Conservation (phyloP, 2,329 filamentous ascomycete genomes). For the Ascocoryne sarcoides region DNA sequence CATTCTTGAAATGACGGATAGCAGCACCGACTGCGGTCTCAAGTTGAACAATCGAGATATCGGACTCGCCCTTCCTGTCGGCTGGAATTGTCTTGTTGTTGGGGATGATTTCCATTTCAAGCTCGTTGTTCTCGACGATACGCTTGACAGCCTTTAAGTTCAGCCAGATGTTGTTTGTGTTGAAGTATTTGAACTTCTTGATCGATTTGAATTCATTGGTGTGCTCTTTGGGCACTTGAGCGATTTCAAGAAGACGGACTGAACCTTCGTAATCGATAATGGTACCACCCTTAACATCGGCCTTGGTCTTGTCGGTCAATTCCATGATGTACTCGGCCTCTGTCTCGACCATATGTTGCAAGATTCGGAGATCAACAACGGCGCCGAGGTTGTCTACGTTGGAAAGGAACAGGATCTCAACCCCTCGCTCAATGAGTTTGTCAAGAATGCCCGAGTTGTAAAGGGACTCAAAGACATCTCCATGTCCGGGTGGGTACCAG, state of each 20-base stretch:
- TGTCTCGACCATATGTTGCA: slow-evolving; percentile 99
- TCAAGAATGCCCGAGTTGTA: slow-evolving; percentile 99
- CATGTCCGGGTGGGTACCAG: slow-evolving; percentile 98
- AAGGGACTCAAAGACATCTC: slow-evolving; percentile 98
- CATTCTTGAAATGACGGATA: slow-evolving; percentile 97
- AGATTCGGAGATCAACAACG: slow-evolving; percentile 93
- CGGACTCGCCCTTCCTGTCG: slow-evolving; percentile 99
- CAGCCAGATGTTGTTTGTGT: slow-evolving; percentile 99
- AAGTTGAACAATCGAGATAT: slow-evolving; percentile 94
- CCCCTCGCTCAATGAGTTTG: slow-evolving; percentile 87
- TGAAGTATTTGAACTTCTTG: slow-evolving; percentile 99
- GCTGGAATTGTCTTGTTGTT: slow-evolving; percentile 98
- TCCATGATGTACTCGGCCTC: slow-evolving; percentile 99
- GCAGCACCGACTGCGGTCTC: slow-evolving; percentile 97
- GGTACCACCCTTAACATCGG: slow-evolving; percentile 99
- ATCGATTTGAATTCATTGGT: slow-evolving; percentile 99
- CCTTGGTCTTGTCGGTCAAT: slow-evolving; percentile 99
- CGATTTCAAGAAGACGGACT: slow-evolving; percentile 94
- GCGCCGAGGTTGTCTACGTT: slow-evolving; percentile 98
- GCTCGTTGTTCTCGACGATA: slow-evolving; percentile 95
- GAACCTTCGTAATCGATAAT: slow-evolving; percentile 99
- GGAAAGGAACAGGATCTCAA: slow-evolving; percentile 97
- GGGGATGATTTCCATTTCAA: slow-evolving; percentile 99
- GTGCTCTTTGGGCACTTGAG: slow-evolving; percentile 98
- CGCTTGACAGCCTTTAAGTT: slow-evolving; percentile 97